Conservation (phyloP, 495 filamentous ascomycete species). For the Parathielavia appendiculata region DNA sequence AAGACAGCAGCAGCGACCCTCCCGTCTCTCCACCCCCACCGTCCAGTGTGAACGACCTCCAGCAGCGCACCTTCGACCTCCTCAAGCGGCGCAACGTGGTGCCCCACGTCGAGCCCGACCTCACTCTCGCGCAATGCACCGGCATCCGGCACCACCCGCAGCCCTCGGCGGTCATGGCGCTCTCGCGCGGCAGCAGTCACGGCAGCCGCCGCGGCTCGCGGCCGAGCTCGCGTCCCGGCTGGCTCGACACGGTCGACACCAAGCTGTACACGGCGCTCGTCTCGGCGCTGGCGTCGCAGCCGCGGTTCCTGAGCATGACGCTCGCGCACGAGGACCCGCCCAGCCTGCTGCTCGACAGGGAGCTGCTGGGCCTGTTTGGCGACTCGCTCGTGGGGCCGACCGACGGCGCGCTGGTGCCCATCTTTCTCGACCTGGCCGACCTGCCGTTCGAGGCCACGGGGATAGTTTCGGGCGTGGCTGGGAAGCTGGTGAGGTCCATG, state of each 20-base stretch:
- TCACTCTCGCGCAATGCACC: slow-evolving; percentile 80
- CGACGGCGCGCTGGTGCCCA: slow-evolving; percentile 66
- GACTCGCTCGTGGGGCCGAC: slow-evolving; percentile 73
- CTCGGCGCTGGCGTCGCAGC: slow-evolving; percentile 63
- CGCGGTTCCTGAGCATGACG: slow-evolving; percentile 79
- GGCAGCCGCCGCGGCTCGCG: background rate
- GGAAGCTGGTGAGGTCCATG: slow-evolving; percentile 61
- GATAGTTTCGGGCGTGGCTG: slow-evolving; percentile 88
- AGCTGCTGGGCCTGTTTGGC: slow-evolving; percentile 59
- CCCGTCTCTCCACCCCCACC: slow-evolving; percentile 37
- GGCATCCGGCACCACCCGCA: slow-evolving; percentile 34
- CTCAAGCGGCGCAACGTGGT: slow-evolving; percentile 68
- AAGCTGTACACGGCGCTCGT: slow-evolving; percentile 63
- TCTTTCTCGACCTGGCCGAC: slow-evolving; percentile 77
- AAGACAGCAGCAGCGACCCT: slow-evolving; percentile 36
- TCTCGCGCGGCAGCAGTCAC: slow-evolving; percentile 4
- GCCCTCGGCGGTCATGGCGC: slow-evolving; percentile 20
- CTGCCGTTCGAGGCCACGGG: slow-evolving; percentile 86
- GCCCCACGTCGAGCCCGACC: slow-evolving; percentile 60
- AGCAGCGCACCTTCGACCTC: slow-evolving; percentile 72
- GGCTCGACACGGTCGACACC: slow-evolving; percentile 52
- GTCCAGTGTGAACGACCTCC: slow-evolving; percentile 73
- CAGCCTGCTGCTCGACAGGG: slow-evolving; percentile 73
- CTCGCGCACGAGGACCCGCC: slow-evolving; percentile 80
- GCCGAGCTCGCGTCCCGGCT: slow-evolving; percentile 24